These are phyloP conservation scores for Pythium oligandrum DNA, from an alignment of 352 stramenopile species.

Conservation along the genomic window DNA sequence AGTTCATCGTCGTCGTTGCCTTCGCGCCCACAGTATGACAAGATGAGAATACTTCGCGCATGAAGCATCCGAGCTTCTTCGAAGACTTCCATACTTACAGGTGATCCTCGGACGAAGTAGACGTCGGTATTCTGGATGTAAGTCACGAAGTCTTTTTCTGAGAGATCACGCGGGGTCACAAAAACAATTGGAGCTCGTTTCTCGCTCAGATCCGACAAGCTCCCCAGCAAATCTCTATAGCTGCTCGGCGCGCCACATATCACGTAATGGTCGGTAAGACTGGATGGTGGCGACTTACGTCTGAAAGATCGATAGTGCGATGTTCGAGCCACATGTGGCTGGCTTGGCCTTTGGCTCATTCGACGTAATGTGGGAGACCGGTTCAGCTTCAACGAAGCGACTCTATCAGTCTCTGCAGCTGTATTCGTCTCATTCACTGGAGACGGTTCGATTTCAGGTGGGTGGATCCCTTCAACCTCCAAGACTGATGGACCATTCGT, in stretches of 20 bases:
- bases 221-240: conserved; percentile 49
- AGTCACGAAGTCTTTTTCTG: conserved; percentile 38
- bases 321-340: conserved; percentile 12
- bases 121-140: conserved; percentile 42
- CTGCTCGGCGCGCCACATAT: conserved; percentile 63
- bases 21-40: conserved; percentile 47
- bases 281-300: conserved; percentile 20
- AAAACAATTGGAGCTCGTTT: conserved; percentile 38
- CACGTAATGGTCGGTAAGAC: conserved; percentile 48
- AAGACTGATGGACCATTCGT: too few species aligned
- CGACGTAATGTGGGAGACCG: too few species aligned
- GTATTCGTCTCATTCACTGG: background rate
- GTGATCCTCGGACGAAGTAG: conserved; percentile 68
- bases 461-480: too few species aligned
- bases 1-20: conserved; percentile 14
- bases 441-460: background rate
- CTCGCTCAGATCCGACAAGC: conserved; percentile 44
- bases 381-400: too few species aligned
- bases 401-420: background rate
- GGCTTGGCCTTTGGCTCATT: too few species aligned
- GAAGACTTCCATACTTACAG: conserved; percentile 55
- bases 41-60: conserved; percentile 66
- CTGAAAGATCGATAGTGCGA: conserved; percentile 34
- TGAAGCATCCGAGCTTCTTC: conserved; percentile 48
- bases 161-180: conserved; percentile 43